Evolutionary conservation across 2,329 filamentous ascomycete species (phyloP).

Genomic region (Botryotinia convoluta): DNA sequence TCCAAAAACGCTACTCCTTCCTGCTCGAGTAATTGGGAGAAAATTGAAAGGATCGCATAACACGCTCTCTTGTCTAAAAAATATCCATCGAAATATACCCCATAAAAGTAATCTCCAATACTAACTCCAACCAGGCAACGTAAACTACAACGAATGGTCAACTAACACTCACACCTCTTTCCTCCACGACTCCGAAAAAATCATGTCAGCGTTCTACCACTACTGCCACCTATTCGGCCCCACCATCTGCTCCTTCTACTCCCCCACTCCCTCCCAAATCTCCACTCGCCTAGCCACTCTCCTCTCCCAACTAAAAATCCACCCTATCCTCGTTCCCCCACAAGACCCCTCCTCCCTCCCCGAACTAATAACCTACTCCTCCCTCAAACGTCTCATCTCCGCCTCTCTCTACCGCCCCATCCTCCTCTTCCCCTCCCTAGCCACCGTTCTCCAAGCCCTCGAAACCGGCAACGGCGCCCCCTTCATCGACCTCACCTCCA

Average conservation of each 20-base stretch:
- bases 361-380: constrained; percentile 36
- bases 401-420: constrained; percentile 36
- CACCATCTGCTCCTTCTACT: constrained; percentile 31
- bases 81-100: neutral
- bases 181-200: constrained; percentile 35
- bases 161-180: constrained; percentile 44
- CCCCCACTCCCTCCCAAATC: constrained; percentile 28
- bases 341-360: constrained; percentile 19
- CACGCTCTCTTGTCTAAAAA: neutral
- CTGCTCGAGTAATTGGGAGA: neutral
- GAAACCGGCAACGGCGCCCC: constrained; percentile 44
- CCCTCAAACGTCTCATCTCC: constrained; percentile 33
- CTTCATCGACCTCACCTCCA: constrained; percentile 34
- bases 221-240: constrained; percentile 39
- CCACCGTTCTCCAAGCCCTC: constrained; percentile 31
- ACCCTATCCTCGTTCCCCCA: constrained; percentile 33
- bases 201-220: constrained; percentile 33
- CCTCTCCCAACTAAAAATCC: constrained; percentile 42
- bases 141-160: constrained; percentile 34
- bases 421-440: constrained; percentile 34
- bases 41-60: neutral
- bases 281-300: constrained; percentile 37
- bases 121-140: constrained; percentile 46
- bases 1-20: neutral
- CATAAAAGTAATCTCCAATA: constrained; percentile 40